Evolutionary conservation across 1,139 yeast genomes (phyloP).

Genomic region (Pichia sp.): DNA sequence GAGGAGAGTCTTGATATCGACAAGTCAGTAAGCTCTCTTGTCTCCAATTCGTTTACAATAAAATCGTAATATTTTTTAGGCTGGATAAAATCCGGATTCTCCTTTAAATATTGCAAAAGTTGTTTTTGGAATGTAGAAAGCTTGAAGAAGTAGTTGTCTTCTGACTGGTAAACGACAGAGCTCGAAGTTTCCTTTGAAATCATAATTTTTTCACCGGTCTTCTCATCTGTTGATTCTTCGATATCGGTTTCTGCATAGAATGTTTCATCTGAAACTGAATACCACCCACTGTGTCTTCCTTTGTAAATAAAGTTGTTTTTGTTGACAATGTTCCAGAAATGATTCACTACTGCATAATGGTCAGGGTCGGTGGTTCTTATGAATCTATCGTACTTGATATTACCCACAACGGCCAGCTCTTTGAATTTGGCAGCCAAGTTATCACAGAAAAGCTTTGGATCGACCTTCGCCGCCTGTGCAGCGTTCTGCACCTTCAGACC

Average conservation of each 20-base stretch:
- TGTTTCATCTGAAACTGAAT: constrained; percentile 89
- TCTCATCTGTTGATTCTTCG: constrained; percentile 40
- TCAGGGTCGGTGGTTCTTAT: constrained; percentile 88
- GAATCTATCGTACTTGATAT: constrained; percentile 66
- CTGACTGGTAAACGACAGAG: constrained; percentile 71
- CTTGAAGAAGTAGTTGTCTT: constrained; percentile 81
- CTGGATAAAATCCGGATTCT: constrained; percentile 53
- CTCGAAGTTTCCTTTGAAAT: constrained; percentile 73
- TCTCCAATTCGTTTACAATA: constrained; percentile 54
- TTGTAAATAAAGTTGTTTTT: constrained; percentile 67
- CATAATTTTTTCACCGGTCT: constrained; percentile 36
- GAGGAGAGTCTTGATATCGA: constrained; percentile 80
- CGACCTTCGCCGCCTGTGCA: constrained; percentile 51
- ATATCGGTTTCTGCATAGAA: constrained; percentile 84
- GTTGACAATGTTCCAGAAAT: constrained; percentile 63
- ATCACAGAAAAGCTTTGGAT: constrained; percentile 72
- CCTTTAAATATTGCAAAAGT: constrained; percentile 46
- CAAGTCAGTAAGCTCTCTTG: constrained; percentile 53
- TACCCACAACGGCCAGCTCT: constrained; percentile 50
- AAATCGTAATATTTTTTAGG: constrained; percentile 59
- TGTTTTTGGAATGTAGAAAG: constrained; percentile 55
- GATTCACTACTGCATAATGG: constrained; percentile 60
- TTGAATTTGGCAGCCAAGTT: constrained; percentile 60
- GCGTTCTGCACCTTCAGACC: constrained; percentile 85
- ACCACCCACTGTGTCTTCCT: constrained; percentile 91